phyloP scores from a whole-genome alignment of 1,284 basidiomycete species.

The Crucibulum parvulum region DNA sequence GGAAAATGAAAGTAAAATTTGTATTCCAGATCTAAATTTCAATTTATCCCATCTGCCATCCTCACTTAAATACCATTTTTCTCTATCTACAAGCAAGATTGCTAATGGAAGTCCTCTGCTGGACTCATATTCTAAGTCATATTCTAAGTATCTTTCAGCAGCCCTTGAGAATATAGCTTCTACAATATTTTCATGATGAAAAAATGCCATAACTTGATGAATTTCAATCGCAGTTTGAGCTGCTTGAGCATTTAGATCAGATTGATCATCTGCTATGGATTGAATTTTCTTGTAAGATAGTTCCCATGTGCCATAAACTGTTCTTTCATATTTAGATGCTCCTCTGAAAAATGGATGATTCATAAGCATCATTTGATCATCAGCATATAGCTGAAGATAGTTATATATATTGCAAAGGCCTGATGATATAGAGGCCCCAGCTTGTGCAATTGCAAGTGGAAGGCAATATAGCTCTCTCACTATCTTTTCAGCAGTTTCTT shows the following conservation, averaged over 20 bases:
- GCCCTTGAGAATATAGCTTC: conserved; percentile 3
- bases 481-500: background rate
- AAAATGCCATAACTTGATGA: conserved; percentile 3
- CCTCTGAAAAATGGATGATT: background rate
- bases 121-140: background rate
- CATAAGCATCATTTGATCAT: background rate
- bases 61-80: background rate
- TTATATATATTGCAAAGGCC: background rate
- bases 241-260: background rate
- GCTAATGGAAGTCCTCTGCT: background rate
- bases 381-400: background rate
- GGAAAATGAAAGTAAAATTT: conserved; percentile 3
- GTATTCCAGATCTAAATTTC: conserved; percentile 4
- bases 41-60: background rate
- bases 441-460: conserved; percentile 3
- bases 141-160: background rate
- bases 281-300: background rate
- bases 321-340: conserved; percentile 1
- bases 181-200: conserved; percentile 4
- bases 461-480: background rate
- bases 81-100: background rate
- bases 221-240: background rate
- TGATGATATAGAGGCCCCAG: background rate
- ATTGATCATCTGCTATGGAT: background rate
- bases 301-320: background rate